Evolutionary conservation across 305 asterid species (phyloP), one percentile per base, ranked within the genome.

Genomic region (Fraxinus dipetala): DNA sequence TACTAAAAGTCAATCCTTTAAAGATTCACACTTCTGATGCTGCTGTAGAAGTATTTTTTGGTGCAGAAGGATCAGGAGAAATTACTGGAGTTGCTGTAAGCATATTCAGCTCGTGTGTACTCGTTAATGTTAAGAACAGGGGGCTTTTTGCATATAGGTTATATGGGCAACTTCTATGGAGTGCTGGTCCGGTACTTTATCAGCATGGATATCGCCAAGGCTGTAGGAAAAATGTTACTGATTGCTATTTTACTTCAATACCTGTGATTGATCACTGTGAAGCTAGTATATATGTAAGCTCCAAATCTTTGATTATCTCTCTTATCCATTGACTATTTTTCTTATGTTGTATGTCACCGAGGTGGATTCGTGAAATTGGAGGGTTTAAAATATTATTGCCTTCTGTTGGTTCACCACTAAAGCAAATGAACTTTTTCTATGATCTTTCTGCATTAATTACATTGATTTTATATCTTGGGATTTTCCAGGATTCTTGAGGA

Each of bases 181-280:
- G 93, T 70, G 97, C 95, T 43, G 98, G 98, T 76, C 97, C 98
- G 0, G 90, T 94, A 51, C 90, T 92, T 80, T 89, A 92, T 87
- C 97, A 82, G 84, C 92, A 91, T 28, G 98, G 97, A 24, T 94
- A 89, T 88, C 95, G 94, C 73, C 98, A 91, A 90, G 99, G 99
- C 65, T 94, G 98, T 83, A 83, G 88, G 87, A 91, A 84, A 80
- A 93, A 90, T 32, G 32, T 87, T 13, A 85, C 93, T 0, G 92
- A 85, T 0, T 96, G 98, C 86, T 92, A 90, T 87, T 94, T 94
- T 78, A 83, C 89, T 75, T 91, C 98, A 10, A 82, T 22, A 1
- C 98, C 99, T n/a, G 92, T 91, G 77, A 89, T 94, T 74, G 98
- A 94, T 91, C 98, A 96, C 26, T 96, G 99, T 86, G 99, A 96